phyloP scores from a whole-genome alignment of 2,329 filamentous ascomycete genomes.

The Trichoderma guizhouense region DNA sequence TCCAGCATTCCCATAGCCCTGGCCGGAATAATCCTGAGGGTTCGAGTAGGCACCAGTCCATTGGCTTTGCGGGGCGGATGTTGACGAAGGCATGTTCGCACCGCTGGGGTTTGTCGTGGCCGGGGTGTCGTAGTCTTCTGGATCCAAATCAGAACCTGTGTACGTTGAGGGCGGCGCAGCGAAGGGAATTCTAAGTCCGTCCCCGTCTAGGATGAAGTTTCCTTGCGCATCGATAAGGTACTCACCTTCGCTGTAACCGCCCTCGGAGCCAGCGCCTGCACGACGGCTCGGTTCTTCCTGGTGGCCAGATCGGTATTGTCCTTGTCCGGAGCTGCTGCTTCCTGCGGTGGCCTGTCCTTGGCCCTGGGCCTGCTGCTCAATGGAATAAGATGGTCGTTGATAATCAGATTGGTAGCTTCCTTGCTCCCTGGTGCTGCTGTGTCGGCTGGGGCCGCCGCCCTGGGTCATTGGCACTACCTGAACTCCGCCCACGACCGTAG shows the following conservation, averaged over 20 bases:
- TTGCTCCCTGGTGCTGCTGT: constrained; percentile 43
- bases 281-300: constrained; percentile 23
- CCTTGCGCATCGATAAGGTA: constrained; percentile 63
- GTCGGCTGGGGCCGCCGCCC: constrained; percentile 49
- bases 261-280: constrained; percentile 48
- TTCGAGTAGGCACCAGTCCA: constrained; percentile 43
- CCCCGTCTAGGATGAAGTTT: constrained; percentile 58
- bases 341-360: constrained; percentile 33
- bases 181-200: constrained; percentile 57
- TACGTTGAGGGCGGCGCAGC: constrained; percentile 44
- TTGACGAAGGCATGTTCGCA: constrained; percentile 29
- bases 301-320: constrained; percentile 27
- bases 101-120: constrained; percentile 42
- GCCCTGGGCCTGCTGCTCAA: constrained; percentile 41
- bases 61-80: constrained; percentile 33
- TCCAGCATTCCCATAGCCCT: constrained; percentile 62
- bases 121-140: constrained; percentile 58
- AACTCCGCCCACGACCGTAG: constrained; percentile 86
- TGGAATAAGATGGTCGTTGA: constrained; percentile 30
- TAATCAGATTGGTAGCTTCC: constrained; percentile 31
- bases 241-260: constrained; percentile 66
- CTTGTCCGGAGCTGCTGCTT: constrained; percentile 21
- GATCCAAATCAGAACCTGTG: constrained; percentile 48
- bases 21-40: constrained; percentile 61
- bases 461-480: constrained; percentile 93